phyloP scores from a whole-genome alignment of 2,329 filamentous ascomycete species.

The Myrmaecium sp. region DNA sequence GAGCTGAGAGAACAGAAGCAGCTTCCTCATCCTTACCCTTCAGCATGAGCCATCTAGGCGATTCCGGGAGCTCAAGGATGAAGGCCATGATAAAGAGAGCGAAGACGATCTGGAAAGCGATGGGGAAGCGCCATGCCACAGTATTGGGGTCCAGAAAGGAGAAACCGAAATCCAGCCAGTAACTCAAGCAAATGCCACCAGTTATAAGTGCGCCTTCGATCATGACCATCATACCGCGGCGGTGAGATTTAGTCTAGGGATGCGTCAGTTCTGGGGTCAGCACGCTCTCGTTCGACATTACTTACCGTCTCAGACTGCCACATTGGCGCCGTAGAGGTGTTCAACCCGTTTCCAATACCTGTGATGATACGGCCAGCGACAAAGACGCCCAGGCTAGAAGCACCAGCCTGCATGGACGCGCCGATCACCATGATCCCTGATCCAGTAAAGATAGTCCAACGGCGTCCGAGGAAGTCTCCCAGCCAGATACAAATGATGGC shows the following conservation, averaged over 20 bases:
- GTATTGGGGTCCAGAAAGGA: conserved; percentile 30
- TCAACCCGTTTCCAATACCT: conserved; percentile 29
- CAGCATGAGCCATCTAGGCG: conserved; percentile 40
- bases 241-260: conserved; percentile 29
- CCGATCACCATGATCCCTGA: conserved; percentile 41
- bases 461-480: conserved; percentile 42
- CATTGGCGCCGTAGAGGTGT: conserved; percentile 25
- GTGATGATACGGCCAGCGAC: conserved; percentile 34
- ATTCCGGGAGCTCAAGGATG: conserved; percentile 37
- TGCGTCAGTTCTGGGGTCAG: no score
- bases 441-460: conserved; percentile 42
- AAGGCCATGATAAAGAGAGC: conserved; percentile 33
- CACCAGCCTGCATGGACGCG: conserved; percentile 39
- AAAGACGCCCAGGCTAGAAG: conserved; percentile 28
- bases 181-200: conserved; percentile 26
- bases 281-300: no score
- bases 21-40: conserved; percentile 35
- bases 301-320: conserved; percentile 32
- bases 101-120: conserved; percentile 41
- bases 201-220: conserved; percentile 30
- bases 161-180: conserved; percentile 26
- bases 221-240: conserved; percentile 30
- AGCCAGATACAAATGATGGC: conserved; percentile 27
- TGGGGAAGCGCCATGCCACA: conserved; percentile 35
- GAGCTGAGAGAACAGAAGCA: conserved; percentile 16